Conservation (phyloP, 148 eudicot species). For the Chenopodium album region DNA sequence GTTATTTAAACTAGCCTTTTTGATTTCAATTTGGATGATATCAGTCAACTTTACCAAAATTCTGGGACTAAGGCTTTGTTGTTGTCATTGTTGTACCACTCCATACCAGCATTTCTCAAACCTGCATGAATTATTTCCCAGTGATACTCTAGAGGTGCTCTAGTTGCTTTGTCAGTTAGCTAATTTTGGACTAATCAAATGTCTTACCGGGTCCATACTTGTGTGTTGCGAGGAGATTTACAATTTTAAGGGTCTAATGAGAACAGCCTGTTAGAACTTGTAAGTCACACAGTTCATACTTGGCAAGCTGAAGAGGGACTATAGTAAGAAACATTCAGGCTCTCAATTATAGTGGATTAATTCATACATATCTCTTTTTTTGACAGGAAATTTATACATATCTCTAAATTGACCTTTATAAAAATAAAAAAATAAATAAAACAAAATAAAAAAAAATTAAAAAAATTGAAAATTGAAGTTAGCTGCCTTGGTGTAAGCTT, state of each 20-base stretch:
- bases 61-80: too few relatives aligned
- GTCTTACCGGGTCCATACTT: neutral
- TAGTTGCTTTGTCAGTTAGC: neutral
- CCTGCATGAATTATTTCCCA: neutral
- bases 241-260: neutral
- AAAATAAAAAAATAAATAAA: too few relatives aligned
- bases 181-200: neutral
- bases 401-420: neutral
- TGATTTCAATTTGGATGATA: neutral
- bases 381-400: neutral
- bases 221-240: too few relatives aligned
- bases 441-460: too few relatives aligned
- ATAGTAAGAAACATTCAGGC: neutral
- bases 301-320: neutral
- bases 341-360: too few relatives aligned
- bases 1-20: slow-evolving; percentile 30
- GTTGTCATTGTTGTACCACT: too few relatives aligned
- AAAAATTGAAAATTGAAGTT: too few relatives aligned
- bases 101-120: neutral
- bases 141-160: neutral
- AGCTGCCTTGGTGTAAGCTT: neutral
- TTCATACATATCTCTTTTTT: too few relatives aligned
- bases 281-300: neutral
- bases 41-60: too few relatives aligned
- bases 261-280: neutral